Conservation (phyloP, 2,329 filamentous ascomycete genomes). For the Torrubiella hemipterigena region DNA sequence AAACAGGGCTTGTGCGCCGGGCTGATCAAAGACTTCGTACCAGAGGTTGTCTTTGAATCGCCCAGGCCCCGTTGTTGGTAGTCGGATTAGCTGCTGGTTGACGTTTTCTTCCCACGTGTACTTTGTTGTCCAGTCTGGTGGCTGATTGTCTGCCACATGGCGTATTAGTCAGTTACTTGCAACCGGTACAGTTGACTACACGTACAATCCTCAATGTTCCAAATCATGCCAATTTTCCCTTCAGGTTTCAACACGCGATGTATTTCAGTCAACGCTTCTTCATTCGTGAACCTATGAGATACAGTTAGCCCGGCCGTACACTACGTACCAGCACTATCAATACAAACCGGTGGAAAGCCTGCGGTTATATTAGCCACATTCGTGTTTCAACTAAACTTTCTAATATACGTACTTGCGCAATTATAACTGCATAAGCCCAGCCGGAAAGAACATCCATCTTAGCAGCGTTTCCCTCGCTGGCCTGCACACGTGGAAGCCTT, state of each 20-base stretch:
- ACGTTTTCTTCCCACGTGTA: conserved; percentile 51
- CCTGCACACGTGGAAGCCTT: conserved; percentile 38
- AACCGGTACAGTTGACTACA: conserved; percentile 5
- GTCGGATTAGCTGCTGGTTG: conserved; percentile 43
- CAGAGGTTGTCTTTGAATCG: conserved; percentile 55
- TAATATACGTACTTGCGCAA: conserved; percentile 47
- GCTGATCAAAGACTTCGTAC: conserved; percentile 51
- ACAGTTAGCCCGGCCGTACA: background rate
- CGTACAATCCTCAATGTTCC: conserved; percentile 64
- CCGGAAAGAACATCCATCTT: conserved; percentile 41
- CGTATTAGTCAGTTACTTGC: background rate
- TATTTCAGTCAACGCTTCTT: conserved; percentile 52
- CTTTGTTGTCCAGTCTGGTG: conserved; percentile 38
- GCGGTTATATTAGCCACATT: conserved; percentile 5
- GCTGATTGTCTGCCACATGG: conserved; percentile 47
- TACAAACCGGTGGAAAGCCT: conserved; percentile 45
- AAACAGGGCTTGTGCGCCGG: conserved; percentile 36
- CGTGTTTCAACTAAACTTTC: background rate
- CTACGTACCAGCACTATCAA: background rate
- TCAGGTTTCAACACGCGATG: conserved; percentile 50
- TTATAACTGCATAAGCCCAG: conserved; percentile 53
- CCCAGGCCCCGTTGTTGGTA: conserved; percentile 41
- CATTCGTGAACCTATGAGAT: conserved; percentile 52
- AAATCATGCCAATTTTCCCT: conserved; percentile 53
- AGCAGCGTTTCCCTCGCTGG: conserved; percentile 45